These are phyloP conservation scores for Penicillium soppii DNA, from an alignment of 495 filamentous ascomycete species.

Conservation along the genomic window DNA sequence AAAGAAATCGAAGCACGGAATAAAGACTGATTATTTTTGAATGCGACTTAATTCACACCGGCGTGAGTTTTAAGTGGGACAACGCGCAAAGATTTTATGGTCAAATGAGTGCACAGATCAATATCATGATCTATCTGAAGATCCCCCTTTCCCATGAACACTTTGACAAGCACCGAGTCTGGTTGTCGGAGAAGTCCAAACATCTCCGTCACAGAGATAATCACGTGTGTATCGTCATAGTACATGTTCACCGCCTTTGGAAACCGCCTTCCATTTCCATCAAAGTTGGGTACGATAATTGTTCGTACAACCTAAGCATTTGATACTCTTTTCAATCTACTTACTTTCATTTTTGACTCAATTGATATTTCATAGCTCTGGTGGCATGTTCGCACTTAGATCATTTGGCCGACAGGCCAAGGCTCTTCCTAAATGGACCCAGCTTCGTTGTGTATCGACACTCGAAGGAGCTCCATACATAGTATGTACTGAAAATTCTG, in stretches of 20 bases:
- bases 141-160: conserved; percentile 6
- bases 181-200: not conserved
- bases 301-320: not conserved
- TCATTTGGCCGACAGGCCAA: conserved; percentile 19
- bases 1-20: not conserved
- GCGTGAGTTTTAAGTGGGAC: not conserved
- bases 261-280: conserved; percentile 19
- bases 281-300: conserved; percentile 11
- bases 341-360: not conserved
- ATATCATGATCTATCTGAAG: not conserved
- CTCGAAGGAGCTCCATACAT: conserved; percentile 56
- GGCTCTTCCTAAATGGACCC: conserved; percentile 22
- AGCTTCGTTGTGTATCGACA: conserved; percentile 48
- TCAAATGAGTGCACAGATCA: not conserved
- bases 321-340: not conserved
- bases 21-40: conserved; percentile 6
- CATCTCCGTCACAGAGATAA: conserved; percentile 14
- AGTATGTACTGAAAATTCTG: conserved; percentile 28
- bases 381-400: conserved; percentile 29
- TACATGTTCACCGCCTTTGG: conserved; percentile 11
- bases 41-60: conserved; percentile 9
- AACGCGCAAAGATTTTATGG: not conserved
- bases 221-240: conserved; percentile 37
- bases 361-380: not conserved
- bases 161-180: conserved; percentile 10